Base-by-base conservation (phyloP, 2,329 filamentous ascomycete species). In the Aspergillus sp. region DNA sequence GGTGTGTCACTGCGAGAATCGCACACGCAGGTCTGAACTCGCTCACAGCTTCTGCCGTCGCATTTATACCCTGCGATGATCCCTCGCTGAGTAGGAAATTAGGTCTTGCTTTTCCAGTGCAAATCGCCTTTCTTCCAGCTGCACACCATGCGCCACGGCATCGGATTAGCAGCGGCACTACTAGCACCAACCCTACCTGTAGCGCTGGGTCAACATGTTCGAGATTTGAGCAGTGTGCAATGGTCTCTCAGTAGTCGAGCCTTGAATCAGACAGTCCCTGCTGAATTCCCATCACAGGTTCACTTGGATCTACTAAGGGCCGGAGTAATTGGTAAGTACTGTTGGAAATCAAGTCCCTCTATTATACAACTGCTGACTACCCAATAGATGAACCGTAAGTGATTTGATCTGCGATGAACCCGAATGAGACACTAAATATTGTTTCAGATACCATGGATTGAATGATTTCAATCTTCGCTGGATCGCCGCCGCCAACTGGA, bases 391-490 rank as follows among this genome's bases (percentile, higher is more conserved):
- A 76, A 45, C 74, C 74, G 74, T 75, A 60, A 65, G 73, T 70
- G 10, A 9, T 5, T 23, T 23, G 4, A 32, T 17, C 12, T n/a
- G 7, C 28, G 13, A 2, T 5, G 39, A 10, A 8, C 7, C 25
- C 7, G 25, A 8, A 3, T 48, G 41, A 17, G 28, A 19, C 66
- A 60, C 23, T 65, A 56, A 28, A 51, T 6, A 17, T 4, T 38
- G 4, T 30, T 15, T 45, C 15, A 74, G 80, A 50, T 82, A 85
- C 58, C 80, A 81, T 65, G 85, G 83, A 2, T 71, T 85, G 1
- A 87, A 87, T 61, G 85, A 88, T 65, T 86, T 87, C 66, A 77
- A 86, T 58, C 77, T 85, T 15, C 81, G 85, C 23, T 88, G 85
- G 85, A 78, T 89, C 25, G 79, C 79, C n/a, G 76, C 79, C 66